Percentiles rank a stretch among this genome's conserved stretches.
Evolutionary conservation across 2,329 filamentous ascomycete species (phyloP).

Genomic region (Aspergillus sp.): DNA sequence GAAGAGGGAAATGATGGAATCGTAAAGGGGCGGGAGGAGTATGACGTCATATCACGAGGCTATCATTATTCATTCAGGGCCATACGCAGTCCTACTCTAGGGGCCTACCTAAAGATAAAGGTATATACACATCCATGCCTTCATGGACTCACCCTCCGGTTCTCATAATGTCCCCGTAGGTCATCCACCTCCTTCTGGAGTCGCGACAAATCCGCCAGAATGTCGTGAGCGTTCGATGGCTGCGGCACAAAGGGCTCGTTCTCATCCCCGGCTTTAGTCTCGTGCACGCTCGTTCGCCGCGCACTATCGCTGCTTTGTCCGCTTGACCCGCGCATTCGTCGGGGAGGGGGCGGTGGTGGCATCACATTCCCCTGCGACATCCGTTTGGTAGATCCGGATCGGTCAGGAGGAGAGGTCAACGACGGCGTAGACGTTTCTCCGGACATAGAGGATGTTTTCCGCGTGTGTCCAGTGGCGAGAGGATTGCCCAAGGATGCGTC

Average conservation of each 20-base stretch:
- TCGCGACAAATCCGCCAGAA: constrained; percentile 69
- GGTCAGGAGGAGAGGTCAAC: constrained; percentile 14
- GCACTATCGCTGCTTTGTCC: constrained; percentile 34
- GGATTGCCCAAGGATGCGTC: constrained; percentile 10
- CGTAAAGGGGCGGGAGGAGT: too few species aligned
- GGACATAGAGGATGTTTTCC: constrained; percentile 6
- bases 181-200: constrained; percentile 74
- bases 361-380: constrained; percentile 21
- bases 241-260: constrained; percentile 28
- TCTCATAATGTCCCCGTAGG: constrained; percentile 39
- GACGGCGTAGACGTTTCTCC: neutral
- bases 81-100: neutral
- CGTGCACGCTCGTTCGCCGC: constrained; percentile 13
- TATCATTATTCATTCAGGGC: too few species aligned
- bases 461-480: constrained; percentile 3
- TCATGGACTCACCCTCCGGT: constrained; percentile 27
- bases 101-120: neutral
- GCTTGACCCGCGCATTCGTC: constrained; percentile 43
- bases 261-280: constrained; percentile 19
- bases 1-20: neutral
- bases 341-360: constrained; percentile 48
- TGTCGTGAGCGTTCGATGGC: constrained; percentile 52
- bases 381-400: constrained; percentile 27
- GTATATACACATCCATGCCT: neutral
- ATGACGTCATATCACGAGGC: too few species aligned